These are phyloP conservation scores for Athelia sp. DNA, from an alignment of 1,284 basidiomycete species.

Conservation along the genomic window DNA sequence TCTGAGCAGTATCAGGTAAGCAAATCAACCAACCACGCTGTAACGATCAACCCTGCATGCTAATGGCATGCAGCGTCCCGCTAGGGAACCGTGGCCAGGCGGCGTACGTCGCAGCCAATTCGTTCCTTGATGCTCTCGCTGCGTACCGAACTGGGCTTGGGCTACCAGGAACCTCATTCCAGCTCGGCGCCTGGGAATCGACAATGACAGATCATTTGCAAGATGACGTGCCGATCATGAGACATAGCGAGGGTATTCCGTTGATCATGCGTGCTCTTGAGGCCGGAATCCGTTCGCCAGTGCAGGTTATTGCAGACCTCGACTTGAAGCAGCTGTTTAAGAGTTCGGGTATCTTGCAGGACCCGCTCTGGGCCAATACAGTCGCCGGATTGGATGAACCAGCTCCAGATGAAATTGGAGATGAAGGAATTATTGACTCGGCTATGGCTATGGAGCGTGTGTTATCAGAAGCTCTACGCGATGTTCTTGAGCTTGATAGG, in stretches of 20 bases:
- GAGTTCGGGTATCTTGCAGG: too few relatives aligned
- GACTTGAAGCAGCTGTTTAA: slow-evolving; percentile 4
- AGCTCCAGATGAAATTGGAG: too few relatives aligned
- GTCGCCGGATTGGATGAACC: too few relatives aligned
- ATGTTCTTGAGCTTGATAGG: too few relatives aligned
- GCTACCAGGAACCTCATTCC: slow-evolving; percentile 21
- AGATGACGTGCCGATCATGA: slow-evolving; percentile 9
- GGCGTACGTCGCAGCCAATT: slow-evolving; percentile 22
- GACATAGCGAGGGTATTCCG: slow-evolving; percentile 20
- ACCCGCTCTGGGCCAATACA: too few relatives aligned
- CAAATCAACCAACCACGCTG: not conserved
- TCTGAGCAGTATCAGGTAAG: slow-evolving; percentile 25
- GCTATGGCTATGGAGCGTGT: too few relatives aligned
- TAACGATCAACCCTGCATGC: not conserved
- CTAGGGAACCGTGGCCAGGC: slow-evolving; percentile 24
- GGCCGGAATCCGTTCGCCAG: slow-evolving; percentile 8
- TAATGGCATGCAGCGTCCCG: slow-evolving; percentile 15
- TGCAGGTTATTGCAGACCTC: slow-evolving; percentile 22
- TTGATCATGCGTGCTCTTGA: slow-evolving; percentile 21
- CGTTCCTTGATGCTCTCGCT: slow-evolving; percentile 26
- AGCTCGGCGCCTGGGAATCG: slow-evolving; percentile 27
- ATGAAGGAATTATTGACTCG: too few relatives aligned
- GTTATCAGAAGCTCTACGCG: too few relatives aligned
- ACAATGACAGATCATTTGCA: slow-evolving; percentile 8
- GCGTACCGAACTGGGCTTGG: slow-evolving; percentile 18